Evolutionary conservation across 305 asterid genomes (phyloP).

Genomic region (Fraxinus platypoda): DNA sequence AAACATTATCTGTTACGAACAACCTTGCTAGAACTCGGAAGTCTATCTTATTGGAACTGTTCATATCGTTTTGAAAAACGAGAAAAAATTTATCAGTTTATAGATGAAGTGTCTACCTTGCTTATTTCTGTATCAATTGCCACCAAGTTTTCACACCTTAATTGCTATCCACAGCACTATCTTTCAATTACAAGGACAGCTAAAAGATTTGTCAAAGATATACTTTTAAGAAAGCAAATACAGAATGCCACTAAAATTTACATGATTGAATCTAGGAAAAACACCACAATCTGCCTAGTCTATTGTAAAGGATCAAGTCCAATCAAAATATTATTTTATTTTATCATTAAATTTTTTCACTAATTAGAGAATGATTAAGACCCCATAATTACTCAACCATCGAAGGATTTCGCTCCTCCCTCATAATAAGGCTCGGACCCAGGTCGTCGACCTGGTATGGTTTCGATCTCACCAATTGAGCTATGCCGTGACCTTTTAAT

Average conservation of each 20-base stretch:
- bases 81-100: too few species aligned
- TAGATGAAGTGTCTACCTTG: background rate
- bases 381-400: conserved; percentile 3
- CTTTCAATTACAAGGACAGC: too few species aligned
- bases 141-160: too few species aligned
- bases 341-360: conserved; percentile 22
- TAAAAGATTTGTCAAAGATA: too few species aligned
- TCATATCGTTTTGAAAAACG: too few species aligned
- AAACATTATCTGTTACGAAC: background rate
- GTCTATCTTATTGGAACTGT: background rate
- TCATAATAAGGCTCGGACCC: background rate
- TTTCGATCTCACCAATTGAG: background rate
- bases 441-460: background rate
- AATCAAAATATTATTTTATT: background rate
- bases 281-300: background rate
- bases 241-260: conserved; percentile 19
- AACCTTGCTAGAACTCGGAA: too few species aligned
- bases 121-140: background rate
- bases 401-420: background rate
- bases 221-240: conserved; percentile 7
- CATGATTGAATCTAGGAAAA: conserved; percentile 11
- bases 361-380: conserved; percentile 19
- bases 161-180: too few species aligned
- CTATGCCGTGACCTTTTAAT: background rate
- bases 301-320: background rate